phyloP scores from a whole-genome alignment of 2,329 filamentous ascomycete species.

The Coniochaeta sp. region DNA sequence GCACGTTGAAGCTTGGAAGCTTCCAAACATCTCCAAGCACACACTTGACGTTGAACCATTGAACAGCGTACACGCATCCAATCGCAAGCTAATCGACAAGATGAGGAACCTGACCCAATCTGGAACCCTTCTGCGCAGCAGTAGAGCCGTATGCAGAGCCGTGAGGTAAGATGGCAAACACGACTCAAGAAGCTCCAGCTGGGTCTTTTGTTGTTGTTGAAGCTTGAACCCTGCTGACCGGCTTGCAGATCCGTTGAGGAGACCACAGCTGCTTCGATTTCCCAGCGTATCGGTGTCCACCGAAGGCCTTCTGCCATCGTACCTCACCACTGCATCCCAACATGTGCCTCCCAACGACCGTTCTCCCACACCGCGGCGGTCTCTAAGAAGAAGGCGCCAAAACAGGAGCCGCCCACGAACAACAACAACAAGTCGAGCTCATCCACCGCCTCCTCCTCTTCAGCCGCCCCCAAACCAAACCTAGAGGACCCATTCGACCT shows the following conservation, averaged over 20 bases:
- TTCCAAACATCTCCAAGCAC: not conserved
- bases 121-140: conserved; percentile 12
- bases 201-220: too few species aligned
- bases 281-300: not conserved
- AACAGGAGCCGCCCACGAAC: not conserved
- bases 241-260: not conserved
- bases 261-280: not conserved
- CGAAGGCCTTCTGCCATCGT: too few species aligned
- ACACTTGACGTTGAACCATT: too few species aligned
- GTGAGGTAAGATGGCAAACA: too few species aligned
- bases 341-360: not conserved
- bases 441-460: not conserved
- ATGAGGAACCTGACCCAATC: conserved; percentile 14
- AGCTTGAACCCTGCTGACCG: not conserved
- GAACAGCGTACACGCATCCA: too few species aligned
- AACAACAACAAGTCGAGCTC: not conserved
- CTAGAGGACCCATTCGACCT: conserved; percentile 41
- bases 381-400: conserved; percentile 4
- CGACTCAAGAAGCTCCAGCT: not conserved
- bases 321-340: not conserved
- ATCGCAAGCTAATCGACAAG: not conserved
- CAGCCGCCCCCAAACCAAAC: conserved; percentile 20
- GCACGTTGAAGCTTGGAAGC: too few species aligned
- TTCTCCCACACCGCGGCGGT: conserved; percentile 4
- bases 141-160: not conserved